Conservation (phyloP, 202 grass and related monocot genomes). For the Tripidium arundinaceum region DNA sequence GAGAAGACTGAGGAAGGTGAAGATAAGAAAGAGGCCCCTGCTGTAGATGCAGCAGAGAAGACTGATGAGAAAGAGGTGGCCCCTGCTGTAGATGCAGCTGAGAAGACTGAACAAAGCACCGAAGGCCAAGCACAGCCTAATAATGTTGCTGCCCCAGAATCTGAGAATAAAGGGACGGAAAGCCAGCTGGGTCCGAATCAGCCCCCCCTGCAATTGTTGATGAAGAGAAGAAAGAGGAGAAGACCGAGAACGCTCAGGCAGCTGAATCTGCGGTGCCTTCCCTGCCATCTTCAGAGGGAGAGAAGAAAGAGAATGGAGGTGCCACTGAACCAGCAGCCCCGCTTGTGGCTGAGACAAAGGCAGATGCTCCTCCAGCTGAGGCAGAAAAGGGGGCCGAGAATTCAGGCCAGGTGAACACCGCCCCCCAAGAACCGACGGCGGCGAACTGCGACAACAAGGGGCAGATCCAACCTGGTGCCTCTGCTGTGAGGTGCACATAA, state of each 20-base stretch:
- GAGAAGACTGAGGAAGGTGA: constrained; percentile 26
- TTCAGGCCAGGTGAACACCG: neutral
- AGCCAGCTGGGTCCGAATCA: constrained; percentile 23
- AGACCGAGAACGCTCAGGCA: neutral
- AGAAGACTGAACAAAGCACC: neutral
- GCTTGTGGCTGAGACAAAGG: neutral
- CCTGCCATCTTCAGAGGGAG: neutral
- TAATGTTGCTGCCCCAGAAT: constrained; percentile 7
- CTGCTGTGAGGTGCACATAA: no score
- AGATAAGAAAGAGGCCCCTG: constrained; percentile 1
- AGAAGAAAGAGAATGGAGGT: constrained; percentile 28
- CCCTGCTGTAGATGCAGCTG: neutral
- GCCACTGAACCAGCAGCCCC: constrained; percentile 3
- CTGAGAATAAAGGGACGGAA: constrained; percentile 5
- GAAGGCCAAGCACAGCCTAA: neutral
- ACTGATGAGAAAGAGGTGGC: neutral
- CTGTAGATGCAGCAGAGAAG: neutral
- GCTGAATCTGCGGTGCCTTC: neutral
- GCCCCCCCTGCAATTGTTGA: neutral
- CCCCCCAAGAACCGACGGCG: neutral
- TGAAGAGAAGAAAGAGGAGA: constrained; percentile 23
- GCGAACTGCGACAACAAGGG: constrained; percentile 32
- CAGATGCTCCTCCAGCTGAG: constrained; percentile 16
- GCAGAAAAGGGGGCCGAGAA: neutral
- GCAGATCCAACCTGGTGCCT: constrained; percentile 12